These are phyloP conservation scores for Chenopodium formosanum DNA, from an alignment of 148 eudicot genomes.

Conservation along the genomic window DNA sequence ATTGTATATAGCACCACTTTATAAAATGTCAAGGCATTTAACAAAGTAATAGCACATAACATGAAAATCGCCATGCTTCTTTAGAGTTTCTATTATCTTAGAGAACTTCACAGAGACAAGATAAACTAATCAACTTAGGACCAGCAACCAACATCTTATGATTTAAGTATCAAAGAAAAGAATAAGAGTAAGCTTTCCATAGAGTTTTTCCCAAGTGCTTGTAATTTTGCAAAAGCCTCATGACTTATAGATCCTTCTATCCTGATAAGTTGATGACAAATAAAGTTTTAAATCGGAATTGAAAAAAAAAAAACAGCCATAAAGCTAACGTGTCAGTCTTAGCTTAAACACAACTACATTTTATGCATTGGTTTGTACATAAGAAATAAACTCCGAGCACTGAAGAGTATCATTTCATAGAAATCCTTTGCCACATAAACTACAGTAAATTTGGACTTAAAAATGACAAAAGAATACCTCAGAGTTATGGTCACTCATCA, in stretches of 20 bases:
- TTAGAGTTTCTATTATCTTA: background rate
- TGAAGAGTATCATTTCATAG: background rate
- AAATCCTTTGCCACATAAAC: background rate
- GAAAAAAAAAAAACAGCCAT: background rate
- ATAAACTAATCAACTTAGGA: background rate
- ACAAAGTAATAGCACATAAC: background rate
- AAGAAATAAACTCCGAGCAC: background rate
- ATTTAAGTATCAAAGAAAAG: background rate
- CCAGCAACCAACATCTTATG: background rate
- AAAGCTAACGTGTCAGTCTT: background rate
- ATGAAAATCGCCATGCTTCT: background rate
- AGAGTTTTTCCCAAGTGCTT: background rate
- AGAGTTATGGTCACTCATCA: conserved; percentile 22
- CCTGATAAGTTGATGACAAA: background rate
- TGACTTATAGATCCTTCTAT: background rate
- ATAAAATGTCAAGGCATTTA: too few relatives aligned
- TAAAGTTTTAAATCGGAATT: background rate
- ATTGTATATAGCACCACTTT: background rate
- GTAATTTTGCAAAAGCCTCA: background rate
- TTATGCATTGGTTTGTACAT: background rate
- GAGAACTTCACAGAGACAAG: background rate
- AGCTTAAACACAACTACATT: background rate
- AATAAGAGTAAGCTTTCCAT: background rate
- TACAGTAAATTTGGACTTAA: background rate
- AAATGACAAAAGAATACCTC: conserved; percentile 37